These are phyloP conservation scores for Euphorbia pulcherrima DNA, from an alignment of 345 rosid species.

Conservation along the genomic window DNA sequence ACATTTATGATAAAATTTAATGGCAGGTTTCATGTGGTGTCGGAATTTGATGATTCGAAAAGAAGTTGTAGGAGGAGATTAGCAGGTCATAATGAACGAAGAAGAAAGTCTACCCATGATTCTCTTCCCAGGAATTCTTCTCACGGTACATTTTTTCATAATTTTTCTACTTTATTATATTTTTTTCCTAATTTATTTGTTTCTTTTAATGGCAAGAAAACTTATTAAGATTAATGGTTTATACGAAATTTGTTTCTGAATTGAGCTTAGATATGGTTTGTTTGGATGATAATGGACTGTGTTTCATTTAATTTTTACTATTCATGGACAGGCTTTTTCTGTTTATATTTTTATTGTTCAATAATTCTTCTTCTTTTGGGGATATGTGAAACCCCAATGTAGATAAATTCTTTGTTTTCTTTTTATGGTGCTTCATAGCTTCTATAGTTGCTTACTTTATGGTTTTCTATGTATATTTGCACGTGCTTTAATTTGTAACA, in stretches of 20 bases:
- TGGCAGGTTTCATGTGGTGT: slow-evolving; percentile 52
- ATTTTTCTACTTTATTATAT: neutral
- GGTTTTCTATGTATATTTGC: no score
- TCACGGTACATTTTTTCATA: slow-evolving; percentile 32
- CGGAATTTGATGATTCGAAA: slow-evolving; percentile 59
- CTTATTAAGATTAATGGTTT: no score
- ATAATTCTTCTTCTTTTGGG: neutral
- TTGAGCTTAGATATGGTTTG: no score
- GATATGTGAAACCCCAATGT: neutral
- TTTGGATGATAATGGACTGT: neutral
- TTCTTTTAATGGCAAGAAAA: no score
- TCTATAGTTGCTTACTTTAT: neutral
- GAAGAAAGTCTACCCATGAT: slow-evolving; percentile 52
- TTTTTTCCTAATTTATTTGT: neutral
- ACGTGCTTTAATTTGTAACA: no score
- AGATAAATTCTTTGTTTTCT: neutral
- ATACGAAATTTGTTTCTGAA: no score
- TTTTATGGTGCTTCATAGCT: neutral
- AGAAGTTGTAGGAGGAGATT: slow-evolving; percentile 65
- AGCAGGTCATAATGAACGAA: slow-evolving; percentile 66
- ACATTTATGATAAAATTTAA: no score
- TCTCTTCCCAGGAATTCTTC: slow-evolving; percentile 32
- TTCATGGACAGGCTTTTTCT: neutral
- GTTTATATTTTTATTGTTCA: neutral
- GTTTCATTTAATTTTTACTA: neutral